These are phyloP conservation scores for Alternaria alternata DNA, from an alignment of 2,329 filamentous ascomycete genomes.

Conservation along the genomic window DNA sequence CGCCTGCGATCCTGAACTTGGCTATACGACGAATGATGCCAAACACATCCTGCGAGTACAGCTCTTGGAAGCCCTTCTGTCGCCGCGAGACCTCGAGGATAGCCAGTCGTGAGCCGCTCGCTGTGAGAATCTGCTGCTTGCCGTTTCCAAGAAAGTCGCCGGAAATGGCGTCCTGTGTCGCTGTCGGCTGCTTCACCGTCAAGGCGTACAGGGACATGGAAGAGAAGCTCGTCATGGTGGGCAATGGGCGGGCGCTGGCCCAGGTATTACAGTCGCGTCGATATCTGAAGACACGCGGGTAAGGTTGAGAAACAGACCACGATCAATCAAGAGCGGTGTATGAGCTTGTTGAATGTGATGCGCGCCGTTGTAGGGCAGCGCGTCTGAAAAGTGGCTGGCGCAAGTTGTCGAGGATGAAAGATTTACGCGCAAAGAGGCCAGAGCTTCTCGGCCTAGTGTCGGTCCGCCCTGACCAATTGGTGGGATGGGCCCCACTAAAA, in stretches of 20 bases:
- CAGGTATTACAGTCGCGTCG: constrained; percentile 31
- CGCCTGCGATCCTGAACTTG: constrained; percentile 90
- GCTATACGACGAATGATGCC: constrained; percentile 91
- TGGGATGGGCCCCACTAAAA: constrained; percentile 26
- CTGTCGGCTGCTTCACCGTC: constrained; percentile 91
- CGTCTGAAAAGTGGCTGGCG: constrained; percentile 6
- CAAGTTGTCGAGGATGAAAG: constrained; percentile 13
- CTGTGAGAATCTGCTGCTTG: constrained; percentile 96
- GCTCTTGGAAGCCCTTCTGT: constrained; percentile 83
- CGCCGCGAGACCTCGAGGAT: constrained; percentile 86
- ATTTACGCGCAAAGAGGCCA: constrained; percentile 18
- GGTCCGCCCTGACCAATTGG: constrained; percentile 22
- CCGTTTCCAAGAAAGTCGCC: constrained; percentile 96
- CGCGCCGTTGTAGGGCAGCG: constrained; percentile 13
- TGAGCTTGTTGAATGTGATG: constrained; percentile 5
- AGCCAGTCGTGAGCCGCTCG: constrained; percentile 86
- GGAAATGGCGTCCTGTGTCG: constrained; percentile 87
- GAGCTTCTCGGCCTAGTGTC: constrained; percentile 24
- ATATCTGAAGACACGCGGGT: constrained; percentile 7
- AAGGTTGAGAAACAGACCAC: not conserved
- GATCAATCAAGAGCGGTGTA: not conserved
- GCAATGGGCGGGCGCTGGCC: constrained; percentile 46
- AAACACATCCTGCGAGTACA: constrained; percentile 93
- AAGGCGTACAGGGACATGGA: constrained; percentile 99
- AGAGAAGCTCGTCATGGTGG: constrained; percentile 91